Base-by-base conservation (phyloP, 2,329 filamentous ascomycete species). In the Balansia obtecta region DNA sequence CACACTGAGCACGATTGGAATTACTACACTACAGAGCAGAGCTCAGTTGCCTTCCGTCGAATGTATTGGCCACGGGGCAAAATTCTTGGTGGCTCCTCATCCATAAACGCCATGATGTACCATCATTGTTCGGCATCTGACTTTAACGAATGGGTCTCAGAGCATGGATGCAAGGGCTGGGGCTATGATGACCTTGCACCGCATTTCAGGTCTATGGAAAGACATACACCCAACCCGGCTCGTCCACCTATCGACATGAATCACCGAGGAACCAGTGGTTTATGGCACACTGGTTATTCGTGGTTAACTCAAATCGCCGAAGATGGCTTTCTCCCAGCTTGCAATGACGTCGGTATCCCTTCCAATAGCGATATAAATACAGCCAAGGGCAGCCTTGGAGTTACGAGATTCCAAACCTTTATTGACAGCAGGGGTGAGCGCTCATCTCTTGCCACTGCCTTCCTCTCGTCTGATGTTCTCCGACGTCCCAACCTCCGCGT, bases 91-190 rank as follows among this genome's bases (percentile, higher is more conserved):
- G 58, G 58, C 30, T 57, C 51, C 11, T 54, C 56, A 0, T 55
- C 53, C 15, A 53, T 60, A 40, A 60, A 60, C 46, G 56, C 58
- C 50, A 60, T 60, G 55, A 58, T 56, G 45, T 57, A 55, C 38
- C 56, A 58, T 46, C 55, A 57, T 47, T 55, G 55, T 43, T 53
- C 53, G 33, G 47, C 52, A 13, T 58, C 55, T 4, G 56, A 58
- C 46, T 56, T 56, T 46, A 51, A 58, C 46, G 55, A 58, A 38
- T 56, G 56, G 56, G 50, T 42, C 20, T 49, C 47, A 2, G 39
- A 50, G 10, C 45, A 50, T 15, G 56, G 56, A 20, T 58, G 56
- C 53, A 33, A 44, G 33, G 55, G 53, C 34, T 58, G 56, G 53
- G 43, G 50, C 20, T 57, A 58, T 47, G 37, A 49, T 12, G 56